Evolutionary conservation across 441 rosid species (phyloP).

Genomic region (Hura crepitans): DNA sequence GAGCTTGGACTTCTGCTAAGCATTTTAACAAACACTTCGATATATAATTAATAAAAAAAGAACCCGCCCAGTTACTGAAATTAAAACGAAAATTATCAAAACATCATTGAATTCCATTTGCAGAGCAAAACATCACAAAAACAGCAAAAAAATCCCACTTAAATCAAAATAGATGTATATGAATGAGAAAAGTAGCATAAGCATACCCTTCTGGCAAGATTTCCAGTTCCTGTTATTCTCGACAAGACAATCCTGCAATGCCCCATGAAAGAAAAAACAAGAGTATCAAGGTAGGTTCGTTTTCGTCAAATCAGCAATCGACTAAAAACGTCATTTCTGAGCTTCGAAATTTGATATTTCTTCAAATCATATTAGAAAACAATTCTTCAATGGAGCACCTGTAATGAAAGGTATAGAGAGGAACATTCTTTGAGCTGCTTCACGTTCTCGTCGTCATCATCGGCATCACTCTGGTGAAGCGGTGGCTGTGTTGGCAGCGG

Average conservation of each 20-base stretch:
- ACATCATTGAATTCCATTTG: background rate
- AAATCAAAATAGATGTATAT: background rate
- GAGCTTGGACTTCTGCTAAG: slow-evolving; percentile 70
- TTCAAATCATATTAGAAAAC: background rate
- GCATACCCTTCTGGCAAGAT: slow-evolving; percentile 71
- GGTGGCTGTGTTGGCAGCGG: slow-evolving; percentile 26
- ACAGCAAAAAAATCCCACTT: background rate
- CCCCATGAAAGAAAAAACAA: background rate
- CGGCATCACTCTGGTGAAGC: slow-evolving; percentile 59
- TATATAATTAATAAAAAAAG: too few species aligned
- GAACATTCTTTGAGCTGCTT: slow-evolving; percentile 84
- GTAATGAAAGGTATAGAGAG: slow-evolving; percentile 59
- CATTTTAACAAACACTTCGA: slow-evolving; percentile 31
- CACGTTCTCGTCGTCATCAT: slow-evolving; percentile 75
- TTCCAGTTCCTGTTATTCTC: slow-evolving; percentile 73
- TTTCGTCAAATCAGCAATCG: background rate
- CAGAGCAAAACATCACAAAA: background rate
- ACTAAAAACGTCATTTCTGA: background rate
- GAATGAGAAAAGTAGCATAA: background rate
- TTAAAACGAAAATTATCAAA: background rate
- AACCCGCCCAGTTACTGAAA: background rate
- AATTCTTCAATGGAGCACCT: slow-evolving; percentile 32
- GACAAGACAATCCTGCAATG: slow-evolving; percentile 67
- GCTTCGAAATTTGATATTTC: slow-evolving; percentile 17
- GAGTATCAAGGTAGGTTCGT: background rate